These are phyloP conservation scores for Fusarium zealandicum DNA, from an alignment of 2,329 filamentous ascomycete species.

Conservation along the genomic window DNA sequence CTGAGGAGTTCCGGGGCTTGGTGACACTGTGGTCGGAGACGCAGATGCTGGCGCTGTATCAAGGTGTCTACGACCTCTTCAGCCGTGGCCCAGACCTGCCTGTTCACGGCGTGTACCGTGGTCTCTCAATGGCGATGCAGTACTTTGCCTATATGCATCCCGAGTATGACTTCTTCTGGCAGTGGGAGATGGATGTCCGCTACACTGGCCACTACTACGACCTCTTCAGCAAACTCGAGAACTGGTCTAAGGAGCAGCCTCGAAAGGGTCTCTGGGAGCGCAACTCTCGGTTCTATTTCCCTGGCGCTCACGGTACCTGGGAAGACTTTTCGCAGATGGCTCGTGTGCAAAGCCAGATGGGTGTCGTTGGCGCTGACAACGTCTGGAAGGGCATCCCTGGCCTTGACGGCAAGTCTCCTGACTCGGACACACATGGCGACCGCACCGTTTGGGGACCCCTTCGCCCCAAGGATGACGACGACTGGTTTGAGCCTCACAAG, in stretches of 20 bases:
- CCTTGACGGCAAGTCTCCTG: slow-evolving; percentile 48
- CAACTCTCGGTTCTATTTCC: slow-evolving; percentile 79
- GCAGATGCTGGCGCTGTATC: slow-evolving; percentile 91
- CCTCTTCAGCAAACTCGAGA: slow-evolving; percentile 71
- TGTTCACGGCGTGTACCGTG: slow-evolving; percentile 91
- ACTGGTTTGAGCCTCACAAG: slow-evolving; percentile 76
- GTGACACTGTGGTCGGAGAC: slow-evolving; percentile 93
- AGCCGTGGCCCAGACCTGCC: slow-evolving; percentile 70
- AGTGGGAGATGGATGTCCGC: slow-evolving; percentile 93
- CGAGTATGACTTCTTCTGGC: slow-evolving; percentile 92
- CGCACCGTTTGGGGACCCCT: slow-evolving; percentile 84
- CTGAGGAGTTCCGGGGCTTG: slow-evolving; percentile 86
- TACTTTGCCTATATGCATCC: slow-evolving; percentile 89
- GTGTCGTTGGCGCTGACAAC: slow-evolving; percentile 69
- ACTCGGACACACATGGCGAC: slow-evolving; percentile 45
- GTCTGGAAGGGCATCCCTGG: slow-evolving; percentile 66
- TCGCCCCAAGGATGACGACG: slow-evolving; percentile 69
- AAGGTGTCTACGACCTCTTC: slow-evolving; percentile 82
- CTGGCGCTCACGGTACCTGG: slow-evolving; percentile 78
- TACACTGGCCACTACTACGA: slow-evolving; percentile 90
- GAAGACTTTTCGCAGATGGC: slow-evolving; percentile 79
- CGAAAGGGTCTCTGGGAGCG: slow-evolving; percentile 84
- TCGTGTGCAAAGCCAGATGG: slow-evolving; percentile 76
- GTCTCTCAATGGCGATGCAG: slow-evolving; percentile 92
- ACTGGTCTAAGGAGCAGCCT: slow-evolving; percentile 76